phyloP scores from a whole-genome alignment of 2,329 filamentous ascomycete genomes.

The Pseudogymnoascus destructans region DNA sequence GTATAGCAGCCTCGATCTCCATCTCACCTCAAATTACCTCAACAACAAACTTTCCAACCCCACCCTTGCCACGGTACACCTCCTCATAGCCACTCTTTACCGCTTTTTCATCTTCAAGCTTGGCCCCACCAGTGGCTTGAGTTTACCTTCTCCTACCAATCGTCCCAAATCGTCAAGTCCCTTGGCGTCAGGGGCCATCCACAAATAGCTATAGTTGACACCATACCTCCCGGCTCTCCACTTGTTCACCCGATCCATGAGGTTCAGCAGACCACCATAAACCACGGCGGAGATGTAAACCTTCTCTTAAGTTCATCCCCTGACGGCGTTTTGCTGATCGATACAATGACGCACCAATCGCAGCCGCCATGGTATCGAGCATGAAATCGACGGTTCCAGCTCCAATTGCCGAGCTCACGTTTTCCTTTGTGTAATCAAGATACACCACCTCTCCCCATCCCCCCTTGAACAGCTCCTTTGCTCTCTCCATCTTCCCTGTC shows the following conservation, averaged over 20 bases:
- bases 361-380: constrained; percentile 34
- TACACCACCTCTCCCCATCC: constrained; percentile 32
- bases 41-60: constrained; percentile 31
- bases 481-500: constrained; percentile 35
- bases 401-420: constrained; percentile 29
- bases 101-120: constrained; percentile 27
- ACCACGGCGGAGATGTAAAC: constrained; percentile 20
- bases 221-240: constrained; percentile 26
- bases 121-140: constrained; percentile 28
- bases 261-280: constrained; percentile 23
- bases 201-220: constrained; percentile 29
- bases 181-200: constrained; percentile 25
- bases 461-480: constrained; percentile 26
- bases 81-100: constrained; percentile 29
- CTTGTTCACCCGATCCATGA: constrained; percentile 22
- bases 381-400: constrained; percentile 36
- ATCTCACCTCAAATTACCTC: background rate
- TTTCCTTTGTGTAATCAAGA: constrained; percentile 35
- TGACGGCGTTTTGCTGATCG: constrained; percentile 28
- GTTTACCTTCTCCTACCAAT: constrained; percentile 23
- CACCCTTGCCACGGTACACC: constrained; percentile 29
- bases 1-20: background rate
- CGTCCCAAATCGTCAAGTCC: constrained; percentile 25
- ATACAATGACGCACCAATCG: constrained; percentile 29
- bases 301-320: constrained; percentile 27